A percentile compares a stretch with the other conserved stretches of the same genome.
These are phyloP conservation scores for Pontederia paniculata DNA, from an alignment of 176 grass and related monocot species.

Conservation along the genomic window DNA sequence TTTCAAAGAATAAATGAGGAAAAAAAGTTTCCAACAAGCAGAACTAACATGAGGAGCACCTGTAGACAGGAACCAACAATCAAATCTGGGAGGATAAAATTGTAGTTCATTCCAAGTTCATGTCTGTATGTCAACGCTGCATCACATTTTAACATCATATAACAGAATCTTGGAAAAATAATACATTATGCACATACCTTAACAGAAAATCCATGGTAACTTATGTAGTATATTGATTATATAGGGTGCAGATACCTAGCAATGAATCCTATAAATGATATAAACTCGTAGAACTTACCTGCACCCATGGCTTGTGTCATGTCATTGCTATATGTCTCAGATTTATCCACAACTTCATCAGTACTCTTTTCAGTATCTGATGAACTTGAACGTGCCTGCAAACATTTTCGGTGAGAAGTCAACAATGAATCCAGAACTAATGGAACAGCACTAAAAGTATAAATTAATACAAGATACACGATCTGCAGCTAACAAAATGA, in stretches of 20 bases:
- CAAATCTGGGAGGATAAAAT: constrained; percentile 81
- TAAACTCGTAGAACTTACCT: constrained; percentile 33
- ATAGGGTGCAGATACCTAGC: too few relatives aligned
- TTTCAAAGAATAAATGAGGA: constrained; percentile 24
- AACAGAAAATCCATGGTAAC: too few relatives aligned
- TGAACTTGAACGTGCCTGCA: constrained; percentile 27
- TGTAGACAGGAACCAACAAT: constrained; percentile 97
- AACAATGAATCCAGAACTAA: too few relatives aligned
- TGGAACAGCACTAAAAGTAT: too few relatives aligned
- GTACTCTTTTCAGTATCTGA: constrained; percentile 33
- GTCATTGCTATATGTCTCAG: constrained; percentile 55
- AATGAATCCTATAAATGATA: neutral
- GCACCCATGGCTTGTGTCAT: constrained; percentile 94
- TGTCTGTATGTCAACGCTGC: constrained; percentile 86
- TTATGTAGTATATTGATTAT: too few relatives aligned
- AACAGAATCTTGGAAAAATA: too few relatives aligned
- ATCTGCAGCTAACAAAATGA: too few relatives aligned
- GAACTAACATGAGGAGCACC: constrained; percentile 36
- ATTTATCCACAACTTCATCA: constrained; percentile 34
- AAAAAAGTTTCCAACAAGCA: neutral
- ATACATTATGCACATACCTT: too few relatives aligned
- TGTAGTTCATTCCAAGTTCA: constrained; percentile 98
- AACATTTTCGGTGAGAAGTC: too few relatives aligned
- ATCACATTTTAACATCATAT: neutral
- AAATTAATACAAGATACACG: too few relatives aligned